Conservation (phyloP, 352 stramenopile species). For the Globisporangium recalcitrans region DNA sequence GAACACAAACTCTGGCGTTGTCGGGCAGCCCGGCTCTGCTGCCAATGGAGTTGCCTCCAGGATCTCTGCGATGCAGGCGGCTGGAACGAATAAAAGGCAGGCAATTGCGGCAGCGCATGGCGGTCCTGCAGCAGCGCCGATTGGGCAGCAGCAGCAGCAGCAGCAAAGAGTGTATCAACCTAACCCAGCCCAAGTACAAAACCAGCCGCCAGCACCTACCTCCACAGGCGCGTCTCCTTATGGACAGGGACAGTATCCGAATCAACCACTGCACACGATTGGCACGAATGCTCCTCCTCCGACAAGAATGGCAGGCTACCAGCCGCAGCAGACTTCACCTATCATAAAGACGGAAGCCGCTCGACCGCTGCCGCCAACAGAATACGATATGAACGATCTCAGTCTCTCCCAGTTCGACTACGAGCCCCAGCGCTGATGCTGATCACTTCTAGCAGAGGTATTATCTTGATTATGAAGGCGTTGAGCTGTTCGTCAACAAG, state of each 20-base stretch:
- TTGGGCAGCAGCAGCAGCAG: conserved; percentile 16
- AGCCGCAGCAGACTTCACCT: conserved; percentile 8
- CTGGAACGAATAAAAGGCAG: conserved; percentile 22
- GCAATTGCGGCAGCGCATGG: conserved; percentile 10
- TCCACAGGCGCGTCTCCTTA: conserved; percentile 10
- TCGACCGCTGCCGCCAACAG: conserved; percentile 7
- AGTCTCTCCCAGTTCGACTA: conserved; percentile 85
- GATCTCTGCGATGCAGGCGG: conserved; percentile 30
- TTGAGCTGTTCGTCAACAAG: neutral
- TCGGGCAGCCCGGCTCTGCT: conserved; percentile 17
- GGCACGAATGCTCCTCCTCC: conserved; percentile 40
- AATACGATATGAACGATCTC: conserved; percentile 75
- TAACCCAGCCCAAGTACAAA: neutral
- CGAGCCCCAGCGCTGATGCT: conserved; percentile 32
- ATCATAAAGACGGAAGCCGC: conserved; percentile 23
- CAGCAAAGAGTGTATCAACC: conserved; percentile 16
- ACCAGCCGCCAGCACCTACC: conserved; percentile 8
- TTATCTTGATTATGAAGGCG: neutral
- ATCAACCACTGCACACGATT: conserved; percentile 22
- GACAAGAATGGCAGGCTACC: conserved; percentile 23
- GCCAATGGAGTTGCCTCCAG: conserved; percentile 22
- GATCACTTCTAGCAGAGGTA: too few relatives aligned
- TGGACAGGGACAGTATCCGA: conserved; percentile 11
- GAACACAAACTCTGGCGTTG: neutral
- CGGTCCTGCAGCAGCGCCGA: conserved; percentile 10